Percentiles rank a stretch among this genome's conserved stretches.
phyloP scores from a whole-genome alignment of 176 grass and related monocot genomes.

The Carex parvula region DNA sequence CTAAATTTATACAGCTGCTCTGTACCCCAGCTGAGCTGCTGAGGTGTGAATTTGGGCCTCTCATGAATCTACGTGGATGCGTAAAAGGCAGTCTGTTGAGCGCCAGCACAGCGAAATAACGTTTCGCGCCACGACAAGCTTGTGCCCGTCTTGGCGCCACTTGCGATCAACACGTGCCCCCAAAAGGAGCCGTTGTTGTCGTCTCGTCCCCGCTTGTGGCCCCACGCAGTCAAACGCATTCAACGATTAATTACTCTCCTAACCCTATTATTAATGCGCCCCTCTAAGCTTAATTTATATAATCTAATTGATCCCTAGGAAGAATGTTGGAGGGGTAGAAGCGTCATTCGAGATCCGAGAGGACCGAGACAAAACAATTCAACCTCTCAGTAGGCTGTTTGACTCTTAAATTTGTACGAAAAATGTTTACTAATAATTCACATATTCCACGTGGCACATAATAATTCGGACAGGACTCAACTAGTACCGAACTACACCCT shows the following conservation, averaged over 20 bases:
- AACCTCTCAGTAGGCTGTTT: not conserved
- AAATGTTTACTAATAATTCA: not conserved
- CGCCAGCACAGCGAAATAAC: not conserved
- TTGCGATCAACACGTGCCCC: not conserved
- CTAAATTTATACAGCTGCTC: not conserved
- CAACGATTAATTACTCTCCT: not conserved
- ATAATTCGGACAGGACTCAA: not conserved
- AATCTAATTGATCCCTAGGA: not conserved
- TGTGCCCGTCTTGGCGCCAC: not conserved
- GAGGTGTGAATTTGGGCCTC: not conserved
- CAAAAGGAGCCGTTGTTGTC: not conserved
- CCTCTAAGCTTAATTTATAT: not conserved
- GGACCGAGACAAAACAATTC: not conserved
- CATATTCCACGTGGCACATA: not conserved
- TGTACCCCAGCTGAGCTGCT: no score
- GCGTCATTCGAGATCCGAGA: not conserved
- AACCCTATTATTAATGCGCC: not conserved
- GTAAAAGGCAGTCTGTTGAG: not conserved
- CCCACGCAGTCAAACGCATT: constrained; percentile 3
- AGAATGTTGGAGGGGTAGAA: not conserved
- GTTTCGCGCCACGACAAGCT: not conserved
- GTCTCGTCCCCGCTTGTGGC: not conserved
- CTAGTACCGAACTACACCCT: not conserved
- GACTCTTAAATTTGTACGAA: not conserved
- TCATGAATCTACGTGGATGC: not conserved